Percentiles rank a stretch among this genome's conserved stretches.
Evolutionary conservation across 176 grass and related monocot species (phyloP).

Genomic region (Alloteropsis semialata): DNA sequence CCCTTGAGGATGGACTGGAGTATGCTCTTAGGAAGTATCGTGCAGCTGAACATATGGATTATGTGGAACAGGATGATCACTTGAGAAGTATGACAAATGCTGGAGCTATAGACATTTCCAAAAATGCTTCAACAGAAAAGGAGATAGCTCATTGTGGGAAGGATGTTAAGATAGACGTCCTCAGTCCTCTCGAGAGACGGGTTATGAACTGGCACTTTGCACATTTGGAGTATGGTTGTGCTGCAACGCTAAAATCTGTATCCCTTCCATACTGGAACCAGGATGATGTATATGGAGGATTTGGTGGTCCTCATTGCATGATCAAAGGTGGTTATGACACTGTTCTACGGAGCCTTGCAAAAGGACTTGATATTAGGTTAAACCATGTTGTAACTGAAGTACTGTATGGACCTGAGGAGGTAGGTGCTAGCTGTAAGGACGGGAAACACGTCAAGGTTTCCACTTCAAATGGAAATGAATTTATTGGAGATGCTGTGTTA

Average conservation of each 20-base stretch:
- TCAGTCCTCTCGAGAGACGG: constrained; percentile 86
- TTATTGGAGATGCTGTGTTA: constrained; percentile 79
- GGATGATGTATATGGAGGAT: constrained; percentile 97
- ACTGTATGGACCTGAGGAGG: constrained; percentile 44
- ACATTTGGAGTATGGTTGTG: constrained; percentile 97
- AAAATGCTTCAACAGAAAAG: constrained; percentile 40
- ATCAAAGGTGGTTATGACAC: constrained; percentile 93
- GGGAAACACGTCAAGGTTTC: constrained; percentile 66
- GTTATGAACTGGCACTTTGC: constrained; percentile 99
- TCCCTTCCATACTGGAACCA: constrained; percentile 99
- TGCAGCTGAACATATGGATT: constrained; percentile 40
- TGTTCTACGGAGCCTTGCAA: constrained; percentile 72
- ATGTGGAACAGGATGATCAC: constrained; percentile 39
- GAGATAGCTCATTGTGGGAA: constrained; percentile 34
- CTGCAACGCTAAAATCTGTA: constrained; percentile 88
- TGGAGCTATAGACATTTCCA: constrained; percentile 33
- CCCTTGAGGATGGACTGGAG: constrained; percentile 92
- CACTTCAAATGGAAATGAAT: constrained; percentile 73
- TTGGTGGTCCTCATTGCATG: constrained; percentile 98
- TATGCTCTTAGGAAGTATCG: constrained; percentile 80
- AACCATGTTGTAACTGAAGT: constrained; percentile 79
- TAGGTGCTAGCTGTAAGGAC: constrained; percentile 17
- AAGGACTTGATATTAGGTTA: constrained; percentile 86
- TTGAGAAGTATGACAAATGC: constrained; percentile 41
- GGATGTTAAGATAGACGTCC: constrained; percentile 48